Conservation (phyloP, 257 asterid species). For the Hygrophila difformis region DNA sequence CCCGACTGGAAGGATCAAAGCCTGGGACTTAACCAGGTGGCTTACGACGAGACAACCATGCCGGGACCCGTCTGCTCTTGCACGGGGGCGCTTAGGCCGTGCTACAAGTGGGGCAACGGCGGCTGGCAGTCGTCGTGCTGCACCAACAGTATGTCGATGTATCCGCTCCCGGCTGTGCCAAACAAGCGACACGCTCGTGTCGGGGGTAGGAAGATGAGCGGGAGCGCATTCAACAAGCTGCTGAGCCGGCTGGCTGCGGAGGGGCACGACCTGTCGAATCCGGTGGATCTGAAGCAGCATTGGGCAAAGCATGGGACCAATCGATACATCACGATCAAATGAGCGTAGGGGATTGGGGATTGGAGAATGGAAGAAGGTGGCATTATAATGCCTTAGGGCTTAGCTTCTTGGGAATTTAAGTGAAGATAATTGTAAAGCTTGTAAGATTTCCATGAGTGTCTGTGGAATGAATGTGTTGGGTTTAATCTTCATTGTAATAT, state of each 20-base stretch:
- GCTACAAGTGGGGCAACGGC: slow-evolving; percentile 99
- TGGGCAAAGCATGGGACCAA: slow-evolving; percentile 99
- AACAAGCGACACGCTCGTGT: slow-evolving; percentile 91
- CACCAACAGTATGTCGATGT: slow-evolving; percentile 76
- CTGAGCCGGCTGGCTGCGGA: slow-evolving; percentile 82
- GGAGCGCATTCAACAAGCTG: slow-evolving; percentile 88
- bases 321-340: slow-evolving; percentile 93
- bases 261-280: slow-evolving; percentile 73
- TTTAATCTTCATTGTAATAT: no score
- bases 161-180: slow-evolving; percentile 88
- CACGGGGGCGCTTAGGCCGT: slow-evolving; percentile 75
- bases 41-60: slow-evolving; percentile 86
- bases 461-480: no score
- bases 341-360: no score
- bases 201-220: slow-evolving; percentile 98
- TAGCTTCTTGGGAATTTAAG: no score
- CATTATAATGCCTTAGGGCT: no score
- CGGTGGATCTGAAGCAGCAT: slow-evolving; percentile 81
- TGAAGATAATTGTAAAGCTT: no score
- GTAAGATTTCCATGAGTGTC: no score
- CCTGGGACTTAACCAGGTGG: slow-evolving; percentile 82
- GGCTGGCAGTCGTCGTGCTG: slow-evolving; percentile 99
- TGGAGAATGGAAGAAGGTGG: no score
- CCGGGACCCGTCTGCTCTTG: slow-evolving; percentile 93
- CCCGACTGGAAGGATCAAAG: slow-evolving; percentile 92